Conservation (phyloP, 208 protist genomes). For the Trypanosoma lewisi region DNA sequence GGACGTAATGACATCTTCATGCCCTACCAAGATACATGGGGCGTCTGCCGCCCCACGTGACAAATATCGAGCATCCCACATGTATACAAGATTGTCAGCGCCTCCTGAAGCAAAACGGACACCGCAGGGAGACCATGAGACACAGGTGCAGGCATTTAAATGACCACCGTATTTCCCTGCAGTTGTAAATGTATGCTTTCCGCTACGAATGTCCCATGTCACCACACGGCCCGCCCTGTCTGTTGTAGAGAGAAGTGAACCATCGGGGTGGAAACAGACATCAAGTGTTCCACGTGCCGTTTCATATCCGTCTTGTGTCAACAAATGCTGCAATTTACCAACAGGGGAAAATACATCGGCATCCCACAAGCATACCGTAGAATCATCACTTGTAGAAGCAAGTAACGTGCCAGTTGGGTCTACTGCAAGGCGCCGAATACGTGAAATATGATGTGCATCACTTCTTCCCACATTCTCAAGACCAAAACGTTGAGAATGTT, state of each 20-base stretch:
- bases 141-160: slow-evolving; percentile 49
- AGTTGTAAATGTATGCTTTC: slow-evolving; percentile 54
- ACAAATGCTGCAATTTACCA: slow-evolving; percentile 22
- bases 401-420: slow-evolving; percentile 67
- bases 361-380: slow-evolving; percentile 50
- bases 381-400: slow-evolving; percentile 56
- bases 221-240: slow-evolving; percentile 72
- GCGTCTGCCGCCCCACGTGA: slow-evolving; percentile 23
- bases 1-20: slow-evolving; percentile 84
- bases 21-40: slow-evolving; percentile 61
- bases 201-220: slow-evolving; percentile 73
- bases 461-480: slow-evolving; percentile 13
- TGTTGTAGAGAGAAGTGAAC: slow-evolving; percentile 58
- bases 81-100: slow-evolving; percentile 61
- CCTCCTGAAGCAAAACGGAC: slow-evolving; percentile 72
- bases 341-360: slow-evolving; percentile 5
- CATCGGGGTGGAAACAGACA: slow-evolving; percentile 78
- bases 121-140: slow-evolving; percentile 81
- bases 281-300: slow-evolving; percentile 35
- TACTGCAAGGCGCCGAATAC: slow-evolving; percentile 49
- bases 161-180: slow-evolving; percentile 54
- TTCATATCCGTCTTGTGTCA: slow-evolving; percentile 72
- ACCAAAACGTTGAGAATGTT: not conserved
- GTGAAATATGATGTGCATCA: slow-evolving; percentile 15
- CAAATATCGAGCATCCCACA: slow-evolving; percentile 79